Base-by-base conservation (phyloP, 2,329 filamentous ascomycete genomes). In the Paecilomyces sp. region DNA sequence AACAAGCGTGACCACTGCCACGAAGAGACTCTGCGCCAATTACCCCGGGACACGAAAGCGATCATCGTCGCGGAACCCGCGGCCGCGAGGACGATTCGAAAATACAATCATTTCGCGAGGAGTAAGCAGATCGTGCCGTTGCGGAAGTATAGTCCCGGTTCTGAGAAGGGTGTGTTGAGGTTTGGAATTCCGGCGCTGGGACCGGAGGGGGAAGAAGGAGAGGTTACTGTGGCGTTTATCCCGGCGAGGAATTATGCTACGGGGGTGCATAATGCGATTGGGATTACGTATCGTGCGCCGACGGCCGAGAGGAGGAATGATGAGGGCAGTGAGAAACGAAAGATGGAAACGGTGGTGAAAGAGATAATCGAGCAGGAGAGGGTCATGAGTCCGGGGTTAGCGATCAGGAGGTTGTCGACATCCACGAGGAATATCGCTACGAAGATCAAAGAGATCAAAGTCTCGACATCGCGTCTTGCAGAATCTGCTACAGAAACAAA, bases 1-100 rank as follows among this genome's bases (percentile, higher is more conserved):
- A 80, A 82, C 65, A 86, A 86, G 68, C 83, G 83, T 15, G 88
- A 90, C 67, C 88, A 90, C 68, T 90, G 88, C 72, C 85, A 91
- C 67, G 82, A 87, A 72, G 80, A 83, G 36, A 90, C 88, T 0
- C 77, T 92, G 13, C 83, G 84, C 41, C 84, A 88, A 63, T 78
- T 92, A 4, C 81, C 84, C 0, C 70, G 76, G 13, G 74, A 78
- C 1, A 80, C 78, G 51, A 82, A 80, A 64, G 85, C 86, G 1
- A 76, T 82, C n/a, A 87, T 91, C 55, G 77, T 90, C 3, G 87
- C 87, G 15, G 86, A 87, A 59, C 83, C 86, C 3, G 76, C 81
- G 3, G 85, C 88, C 3, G 87, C 87, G 36, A 85, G 82, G 64
- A 77, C 83, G 61, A 90, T 91, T 57, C 79, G 79, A 58, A 79